Conservation (phyloP, 768 basidiomycete genomes). For the Dacryopinax spathularia region DNA sequence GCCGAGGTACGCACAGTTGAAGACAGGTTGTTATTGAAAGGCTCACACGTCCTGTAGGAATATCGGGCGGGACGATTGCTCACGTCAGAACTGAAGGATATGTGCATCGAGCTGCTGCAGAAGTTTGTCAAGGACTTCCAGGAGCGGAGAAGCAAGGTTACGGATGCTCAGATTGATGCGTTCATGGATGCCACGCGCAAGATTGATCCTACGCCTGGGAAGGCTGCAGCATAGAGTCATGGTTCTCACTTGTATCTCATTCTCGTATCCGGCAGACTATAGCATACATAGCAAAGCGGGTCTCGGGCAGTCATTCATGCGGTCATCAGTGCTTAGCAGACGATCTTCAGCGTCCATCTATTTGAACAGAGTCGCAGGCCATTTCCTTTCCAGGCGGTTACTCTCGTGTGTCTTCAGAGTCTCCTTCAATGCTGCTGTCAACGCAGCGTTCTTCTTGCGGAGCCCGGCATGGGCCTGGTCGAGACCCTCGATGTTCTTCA, state of each 20-base stretch:
- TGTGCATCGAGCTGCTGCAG: slow-evolving; percentile 71
- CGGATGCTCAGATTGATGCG: slow-evolving; percentile 53
- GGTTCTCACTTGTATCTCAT: background rate
- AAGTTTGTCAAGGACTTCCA: slow-evolving; percentile 77
- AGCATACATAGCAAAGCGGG: background rate
- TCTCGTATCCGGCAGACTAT: background rate
- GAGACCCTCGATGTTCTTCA: background rate
- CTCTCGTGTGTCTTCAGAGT: background rate
- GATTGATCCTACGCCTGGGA: slow-evolving; percentile 35
- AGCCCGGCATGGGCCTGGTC: background rate
- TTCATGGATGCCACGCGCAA: slow-evolving; percentile 75
- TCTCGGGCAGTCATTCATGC: no score
- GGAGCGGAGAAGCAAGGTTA: slow-evolving; percentile 66
- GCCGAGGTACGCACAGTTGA: slow-evolving; percentile 68
- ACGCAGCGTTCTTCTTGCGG: background rate
- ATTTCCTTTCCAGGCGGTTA: background rate
- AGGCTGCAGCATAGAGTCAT: slow-evolving; percentile 30
- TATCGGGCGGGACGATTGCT: slow-evolving; percentile 79
- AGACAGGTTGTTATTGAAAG: no score
- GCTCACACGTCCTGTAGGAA: slow-evolving; percentile 38
- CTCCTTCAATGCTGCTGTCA: background rate
- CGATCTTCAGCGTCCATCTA: background rate
- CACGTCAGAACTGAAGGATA: slow-evolving; percentile 82
- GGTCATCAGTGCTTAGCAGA: no score
- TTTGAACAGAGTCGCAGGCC: background rate